Base-by-base conservation (phyloP, 768 basidiomycete genomes). In the Guyanaporus albipodus region DNA sequence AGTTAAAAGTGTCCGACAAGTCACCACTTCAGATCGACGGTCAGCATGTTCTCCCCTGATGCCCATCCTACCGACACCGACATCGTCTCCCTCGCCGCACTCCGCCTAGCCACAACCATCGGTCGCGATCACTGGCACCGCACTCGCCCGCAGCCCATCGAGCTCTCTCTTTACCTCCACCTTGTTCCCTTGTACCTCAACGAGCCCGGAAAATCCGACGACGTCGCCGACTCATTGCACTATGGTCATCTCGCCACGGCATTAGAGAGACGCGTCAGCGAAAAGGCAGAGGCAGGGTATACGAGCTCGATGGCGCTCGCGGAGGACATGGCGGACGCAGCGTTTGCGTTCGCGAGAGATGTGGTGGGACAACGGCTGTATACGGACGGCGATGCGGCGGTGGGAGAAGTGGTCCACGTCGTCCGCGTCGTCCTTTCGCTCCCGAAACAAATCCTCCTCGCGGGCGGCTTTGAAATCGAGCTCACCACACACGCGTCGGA, bases 191-290 rank as follows among this genome's bases (percentile, higher is more conserved):
- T 64, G 2, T 74, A 71, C 50, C 70, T 87, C 46, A 51, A 71
- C 10, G 40, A 54, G 0, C 72, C 81, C 0, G 80, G 74, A 0
- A 41, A 54, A 21, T 68, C 73, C 0, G 82, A 85, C 61, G 60
- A 79, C 52, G 76, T 85, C 14, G 47, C 60, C 0, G 72, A 82
- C 47, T 79, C 81, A 0, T 65, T 88, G 6, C 78, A 87, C 62
- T 87, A 89, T 57, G 81, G 82, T 4, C 70, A 76, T 22, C 72
- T 87, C 23, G 67, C 75, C 19, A 83, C 83, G 55, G 60, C 63
- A 0, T 66, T 80, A 43, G 62, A 62, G n/a, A 49, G 19, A 1
- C 63, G 71, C 2, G 56, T 67, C 8, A 40, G 19, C 4, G 12
- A 8, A n/a, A 29, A 63, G 12, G 17, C 24, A 10, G 46, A 29